phyloP scores from a whole-genome alignment of 2,329 filamentous ascomycete genomes.

The Neophaeococcomyces aloes region DNA sequence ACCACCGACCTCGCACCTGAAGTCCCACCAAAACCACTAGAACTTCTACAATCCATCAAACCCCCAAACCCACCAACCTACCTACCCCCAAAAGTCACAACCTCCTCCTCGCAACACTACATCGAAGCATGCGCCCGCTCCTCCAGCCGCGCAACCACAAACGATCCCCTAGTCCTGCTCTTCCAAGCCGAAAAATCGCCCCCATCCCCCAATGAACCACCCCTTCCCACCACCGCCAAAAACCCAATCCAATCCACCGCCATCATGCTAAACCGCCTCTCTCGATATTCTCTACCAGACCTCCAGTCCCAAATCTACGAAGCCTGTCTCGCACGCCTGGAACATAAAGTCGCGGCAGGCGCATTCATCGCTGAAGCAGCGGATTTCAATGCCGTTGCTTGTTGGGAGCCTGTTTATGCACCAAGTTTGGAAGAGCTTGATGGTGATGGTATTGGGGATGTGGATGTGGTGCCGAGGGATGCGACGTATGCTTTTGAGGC shows the following conservation, averaged over 20 bases:
- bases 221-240: background rate
- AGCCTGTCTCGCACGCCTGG: background rate
- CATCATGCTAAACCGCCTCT: background rate
- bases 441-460: no score
- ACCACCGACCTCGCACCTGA: no score
- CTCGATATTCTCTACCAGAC: background rate
- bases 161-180: background rate
- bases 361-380: slow-evolving; percentile 2
- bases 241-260: background rate
- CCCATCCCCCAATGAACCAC: background rate
- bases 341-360: background rate
- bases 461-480: no score
- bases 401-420: slow-evolving; percentile 1
- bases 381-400: background rate
- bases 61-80: background rate
- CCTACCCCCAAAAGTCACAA: background rate
- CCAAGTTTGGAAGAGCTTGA: no score
- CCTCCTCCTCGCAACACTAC: background rate
- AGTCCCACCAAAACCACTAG: no score
- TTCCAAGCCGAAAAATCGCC: background rate
- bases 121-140: slow-evolving; percentile 5
- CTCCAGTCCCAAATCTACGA: background rate
- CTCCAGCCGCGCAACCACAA: background rate
- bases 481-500: no score
- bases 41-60: background rate